Evolutionary conservation across 2,329 filamentous ascomycete genomes (phyloP).

Genomic region (Cladosporium oxysporum): DNA sequence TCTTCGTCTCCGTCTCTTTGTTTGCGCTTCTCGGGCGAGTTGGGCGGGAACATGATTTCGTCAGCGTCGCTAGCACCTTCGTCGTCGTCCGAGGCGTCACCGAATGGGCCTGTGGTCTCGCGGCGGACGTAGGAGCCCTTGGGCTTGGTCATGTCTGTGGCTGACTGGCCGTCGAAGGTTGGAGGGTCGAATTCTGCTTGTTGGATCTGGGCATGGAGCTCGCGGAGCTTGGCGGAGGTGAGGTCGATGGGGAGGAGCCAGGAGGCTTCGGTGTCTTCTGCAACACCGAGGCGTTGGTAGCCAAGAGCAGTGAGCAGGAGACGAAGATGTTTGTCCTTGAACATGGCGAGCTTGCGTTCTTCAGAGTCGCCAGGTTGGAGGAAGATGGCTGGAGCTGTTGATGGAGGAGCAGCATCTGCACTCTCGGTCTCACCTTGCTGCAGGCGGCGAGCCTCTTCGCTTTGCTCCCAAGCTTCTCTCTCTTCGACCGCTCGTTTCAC

Average conservation of each 20-base stretch:
- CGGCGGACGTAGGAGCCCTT: constrained; percentile 55
- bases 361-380: constrained; percentile 64
- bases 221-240: constrained; percentile 65
- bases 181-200: constrained; percentile 78
- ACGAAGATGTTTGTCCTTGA: constrained; percentile 85
- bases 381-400: constrained; percentile 53
- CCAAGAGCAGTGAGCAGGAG: constrained; percentile 78
- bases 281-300: constrained; percentile 63
- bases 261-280: constrained; percentile 72
- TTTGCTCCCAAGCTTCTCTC: constrained; percentile 69
- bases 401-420: constrained; percentile 25
- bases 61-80: constrained; percentile 40
- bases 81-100: constrained; percentile 56
- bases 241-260: constrained; percentile 76
- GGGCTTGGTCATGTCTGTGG: constrained; percentile 77
- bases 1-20: constrained; percentile 36
- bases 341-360: constrained; percentile 70
- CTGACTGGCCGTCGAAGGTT: constrained; percentile 70
- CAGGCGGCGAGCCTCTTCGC: neutral
- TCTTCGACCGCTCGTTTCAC: constrained; percentile 69
- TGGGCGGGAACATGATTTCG: constrained; percentile 34
- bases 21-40: constrained; percentile 32
- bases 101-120: constrained; percentile 64
- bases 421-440: constrained; percentile 24
- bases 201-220: constrained; percentile 71